These are phyloP conservation scores for Colletotrichum limetticola DNA, from an alignment of 2,329 filamentous ascomycete genomes.

Conservation along the genomic window DNA sequence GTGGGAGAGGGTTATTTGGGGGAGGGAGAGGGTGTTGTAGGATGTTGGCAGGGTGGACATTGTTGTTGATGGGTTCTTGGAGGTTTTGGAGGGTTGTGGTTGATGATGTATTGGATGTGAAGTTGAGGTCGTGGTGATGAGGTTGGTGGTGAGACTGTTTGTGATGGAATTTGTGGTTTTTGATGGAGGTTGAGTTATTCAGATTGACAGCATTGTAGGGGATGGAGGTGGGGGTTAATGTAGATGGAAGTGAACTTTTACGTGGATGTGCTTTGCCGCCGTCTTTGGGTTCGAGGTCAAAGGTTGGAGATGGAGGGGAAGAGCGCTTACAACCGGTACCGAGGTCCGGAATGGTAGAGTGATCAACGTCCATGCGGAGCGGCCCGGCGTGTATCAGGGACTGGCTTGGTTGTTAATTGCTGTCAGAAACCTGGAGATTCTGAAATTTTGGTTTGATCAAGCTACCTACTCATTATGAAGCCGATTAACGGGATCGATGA, in stretches of 20 bases:
- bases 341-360: constrained; percentile 21
- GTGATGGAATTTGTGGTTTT: neutral
- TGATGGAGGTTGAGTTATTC: neutral
- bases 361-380: neutral
- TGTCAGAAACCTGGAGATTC: neutral
- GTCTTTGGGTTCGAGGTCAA: neutral
- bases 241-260: too few relatives aligned
- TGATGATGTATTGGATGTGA: neutral
- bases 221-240: too few relatives aligned
- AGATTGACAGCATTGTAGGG: too few relatives aligned
- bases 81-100: too few relatives aligned
- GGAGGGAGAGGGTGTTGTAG: constrained; percentile 55
- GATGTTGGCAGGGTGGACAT: constrained; percentile 42
- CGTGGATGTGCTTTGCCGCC: too few relatives aligned
- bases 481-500: neutral
- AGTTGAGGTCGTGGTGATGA: neutral
- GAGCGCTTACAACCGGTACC: constrained; percentile 14
- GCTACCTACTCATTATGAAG: neutral
- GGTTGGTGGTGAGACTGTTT: neutral
- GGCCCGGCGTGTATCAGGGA: neutral
- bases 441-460: too few relatives aligned
- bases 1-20: constrained; percentile 59
- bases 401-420: neutral
- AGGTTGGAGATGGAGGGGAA: constrained; percentile 14
- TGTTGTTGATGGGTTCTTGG: neutral